A percentile compares a stretch with the other conserved stretches of the same genome.
Evolutionary conservation across 179 eudicot genomes (phyloP).

Genomic region (Beta corolliflora): DNA sequence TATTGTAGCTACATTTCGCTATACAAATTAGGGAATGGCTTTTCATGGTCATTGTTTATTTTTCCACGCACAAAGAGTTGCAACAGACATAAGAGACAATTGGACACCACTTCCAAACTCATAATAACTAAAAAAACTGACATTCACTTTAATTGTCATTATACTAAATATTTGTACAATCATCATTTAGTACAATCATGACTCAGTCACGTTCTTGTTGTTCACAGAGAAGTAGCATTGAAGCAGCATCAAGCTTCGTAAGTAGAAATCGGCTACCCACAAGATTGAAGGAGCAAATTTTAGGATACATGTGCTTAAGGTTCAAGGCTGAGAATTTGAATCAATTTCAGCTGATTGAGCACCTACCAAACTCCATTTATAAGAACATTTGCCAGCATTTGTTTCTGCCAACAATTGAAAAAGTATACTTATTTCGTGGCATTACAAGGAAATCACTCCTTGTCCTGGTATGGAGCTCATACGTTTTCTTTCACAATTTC

Average conservation of each 20-base stretch:
- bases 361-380: constrained; percentile 70
- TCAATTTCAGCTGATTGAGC: constrained; percentile 73
- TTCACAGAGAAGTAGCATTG: constrained; percentile 71
- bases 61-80: no score
- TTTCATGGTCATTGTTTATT: no score
- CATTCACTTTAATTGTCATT: no score
- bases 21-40: no score
- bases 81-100: no score
- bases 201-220: no score
- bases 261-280: constrained; percentile 61
- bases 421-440: constrained; percentile 63
- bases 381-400: constrained; percentile 68
- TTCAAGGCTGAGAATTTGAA: constrained; percentile 86
- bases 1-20: no score
- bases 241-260: constrained; percentile 77
- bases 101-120: no score
- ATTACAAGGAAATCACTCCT: constrained; percentile 63
- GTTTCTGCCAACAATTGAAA: constrained; percentile 63
- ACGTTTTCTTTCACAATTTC: not conserved
- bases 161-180: no score
- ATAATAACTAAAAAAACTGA: no score
- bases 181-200: no score
- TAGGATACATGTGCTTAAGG: constrained; percentile 78
- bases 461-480: constrained; percentile 45
- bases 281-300: constrained; percentile 64